Percentiles rank a stretch among this genome's conserved stretches.
phyloP scores from a whole-genome alignment of 176 grass and related monocot species.

The Metroxylon sagu region DNA sequence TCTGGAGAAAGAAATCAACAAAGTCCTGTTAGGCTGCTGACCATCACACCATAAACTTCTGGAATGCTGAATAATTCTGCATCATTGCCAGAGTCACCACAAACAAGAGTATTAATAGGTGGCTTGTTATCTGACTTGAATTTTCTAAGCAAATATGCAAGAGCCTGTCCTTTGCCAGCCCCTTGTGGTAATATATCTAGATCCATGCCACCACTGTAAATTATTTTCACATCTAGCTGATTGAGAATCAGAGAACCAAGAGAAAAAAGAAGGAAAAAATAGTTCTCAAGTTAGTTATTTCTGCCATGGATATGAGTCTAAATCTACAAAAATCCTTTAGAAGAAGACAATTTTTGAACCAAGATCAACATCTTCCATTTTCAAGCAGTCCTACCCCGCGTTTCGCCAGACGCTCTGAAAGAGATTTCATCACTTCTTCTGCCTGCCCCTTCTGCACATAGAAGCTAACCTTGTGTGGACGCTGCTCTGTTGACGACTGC shows the following conservation, averaged over 20 bases:
- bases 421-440: conserved; percentile 50
- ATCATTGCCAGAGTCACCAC: conserved; percentile 87
- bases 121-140: conserved; percentile 46
- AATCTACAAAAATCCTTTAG: too few relatives aligned
- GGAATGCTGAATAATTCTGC: conserved; percentile 80
- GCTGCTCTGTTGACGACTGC: conserved; percentile 61
- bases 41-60: conserved; percentile 74
- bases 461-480: conserved; percentile 89
- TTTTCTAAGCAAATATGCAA: conserved; percentile 69
- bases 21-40: conserved; percentile 27
- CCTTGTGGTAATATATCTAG: conserved; percentile 66
- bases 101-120: conserved; percentile 75
- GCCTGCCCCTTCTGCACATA: conserved; percentile 55
- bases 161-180: conserved; percentile 88
- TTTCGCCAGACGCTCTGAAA: conserved; percentile 42
- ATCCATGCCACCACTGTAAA: conserved; percentile 66
- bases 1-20: too few relatives aligned
- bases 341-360: too few relatives aligned
- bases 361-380: conserved; percentile 5
- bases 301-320: too few relatives aligned
- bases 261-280: conserved; percentile 14
- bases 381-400: conserved; percentile 35
- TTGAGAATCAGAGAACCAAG: not conserved
- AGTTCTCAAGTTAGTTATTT: too few relatives aligned
- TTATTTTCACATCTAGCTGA: conserved; percentile 91